Conservation (phyloP, 768 basidiomycete species). For the Pulveroboletus sp. region DNA sequence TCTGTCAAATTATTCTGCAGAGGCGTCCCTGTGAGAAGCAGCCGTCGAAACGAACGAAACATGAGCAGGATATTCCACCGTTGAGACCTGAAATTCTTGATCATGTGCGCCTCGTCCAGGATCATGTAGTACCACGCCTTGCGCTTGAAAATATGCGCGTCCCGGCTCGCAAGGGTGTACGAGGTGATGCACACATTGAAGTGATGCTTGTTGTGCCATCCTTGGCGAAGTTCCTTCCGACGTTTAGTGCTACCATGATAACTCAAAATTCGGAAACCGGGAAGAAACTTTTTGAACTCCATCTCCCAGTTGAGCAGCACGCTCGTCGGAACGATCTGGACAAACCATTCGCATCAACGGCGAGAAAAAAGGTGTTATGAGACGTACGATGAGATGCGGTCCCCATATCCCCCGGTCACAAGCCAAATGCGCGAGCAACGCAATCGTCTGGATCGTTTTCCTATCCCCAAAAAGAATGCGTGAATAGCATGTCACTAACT, state of each 20-base stretch:
- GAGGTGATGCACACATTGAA: slow-evolving; percentile 97
- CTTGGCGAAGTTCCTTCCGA: slow-evolving; percentile 84
- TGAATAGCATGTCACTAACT: neutral
- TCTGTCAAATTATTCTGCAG: slow-evolving; percentile 96
- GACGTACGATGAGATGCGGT: slow-evolving; percentile 78
- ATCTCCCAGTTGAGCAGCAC: slow-evolving; percentile 95
- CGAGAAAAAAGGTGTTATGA: neutral
- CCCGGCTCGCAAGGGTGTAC: slow-evolving; percentile 88
- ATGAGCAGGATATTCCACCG: slow-evolving; percentile 90
- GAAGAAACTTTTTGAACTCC: slow-evolving; percentile 96
- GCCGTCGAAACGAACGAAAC: slow-evolving; percentile 81
- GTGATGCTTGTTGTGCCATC: slow-evolving; percentile 85
- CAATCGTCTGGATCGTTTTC: slow-evolving; percentile 95
- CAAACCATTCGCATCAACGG: neutral
- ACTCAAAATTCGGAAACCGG: slow-evolving; percentile 80
- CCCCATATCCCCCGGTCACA: slow-evolving; percentile 91
- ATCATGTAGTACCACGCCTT: slow-evolving; percentile 97
- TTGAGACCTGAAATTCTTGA: slow-evolving; percentile 95
- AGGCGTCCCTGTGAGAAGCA: slow-evolving; percentile 94
- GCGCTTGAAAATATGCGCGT: slow-evolving; percentile 88
- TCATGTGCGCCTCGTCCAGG: slow-evolving; percentile 95
- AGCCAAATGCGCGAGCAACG: slow-evolving; percentile 88
- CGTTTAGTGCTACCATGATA: slow-evolving; percentile 91
- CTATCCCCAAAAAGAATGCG: slow-evolving; percentile 37
- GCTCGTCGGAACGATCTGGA: slow-evolving; percentile 82